These are phyloP conservation scores for Quillaja saponaria DNA, from an alignment of 306 rosid genomes.

Conservation along the genomic window DNA sequence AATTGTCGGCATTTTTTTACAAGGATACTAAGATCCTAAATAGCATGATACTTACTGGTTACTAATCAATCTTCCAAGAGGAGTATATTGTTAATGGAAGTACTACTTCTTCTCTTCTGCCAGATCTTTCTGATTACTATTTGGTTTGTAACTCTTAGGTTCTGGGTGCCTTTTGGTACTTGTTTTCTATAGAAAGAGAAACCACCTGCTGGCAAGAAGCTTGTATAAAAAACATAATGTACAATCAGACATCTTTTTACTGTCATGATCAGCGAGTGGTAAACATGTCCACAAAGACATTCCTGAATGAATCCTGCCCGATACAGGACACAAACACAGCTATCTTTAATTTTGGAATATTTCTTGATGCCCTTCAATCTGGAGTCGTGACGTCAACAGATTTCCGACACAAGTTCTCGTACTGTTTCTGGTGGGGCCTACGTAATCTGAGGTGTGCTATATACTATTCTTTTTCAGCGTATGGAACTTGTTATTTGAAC, in stretches of 20 bases:
- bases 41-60: too few species aligned
- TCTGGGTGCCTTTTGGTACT: constrained; percentile 91
- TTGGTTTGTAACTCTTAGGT: constrained; percentile 54
- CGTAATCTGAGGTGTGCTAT: constrained; percentile 72
- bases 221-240: constrained; percentile 39
- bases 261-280: constrained; percentile 40
- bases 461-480: background rate
- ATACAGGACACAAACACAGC: constrained; percentile 35
- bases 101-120: background rate
- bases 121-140: background rate
- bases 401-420: constrained; percentile 76
- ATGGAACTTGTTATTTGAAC: too few species aligned
- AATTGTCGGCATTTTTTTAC: too few species aligned
- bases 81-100: too few species aligned
- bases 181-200: constrained; percentile 85
- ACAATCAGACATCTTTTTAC: constrained; percentile 39
- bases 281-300: background rate
- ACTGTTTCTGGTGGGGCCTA: constrained; percentile 98
- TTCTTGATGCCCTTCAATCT: constrained; percentile 85
- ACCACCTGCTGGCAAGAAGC: constrained; percentile 79
- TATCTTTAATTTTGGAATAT: constrained; percentile 78
- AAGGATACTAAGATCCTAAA: too few species aligned
- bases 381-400: constrained; percentile 74
- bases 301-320: constrained; percentile 70
- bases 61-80: too few species aligned